A percentile compares a stretch with the other conserved stretches of the same genome.
phyloP scores from a whole-genome alignment of 345 rosid species.

The Adansonia digitata region DNA sequence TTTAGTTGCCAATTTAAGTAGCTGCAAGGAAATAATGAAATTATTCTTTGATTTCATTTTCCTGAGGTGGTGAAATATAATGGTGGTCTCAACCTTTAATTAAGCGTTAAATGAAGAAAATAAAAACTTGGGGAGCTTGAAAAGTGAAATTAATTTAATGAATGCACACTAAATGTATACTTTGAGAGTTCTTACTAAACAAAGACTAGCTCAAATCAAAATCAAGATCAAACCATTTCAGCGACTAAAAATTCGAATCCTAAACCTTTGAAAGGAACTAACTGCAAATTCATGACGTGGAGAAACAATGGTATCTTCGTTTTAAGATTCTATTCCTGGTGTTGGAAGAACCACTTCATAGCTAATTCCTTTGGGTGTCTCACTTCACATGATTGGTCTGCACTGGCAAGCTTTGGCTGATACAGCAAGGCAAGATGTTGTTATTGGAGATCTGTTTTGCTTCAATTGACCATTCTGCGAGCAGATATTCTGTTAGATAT shows the following conservation, averaged over 20 bases:
- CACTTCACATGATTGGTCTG: conserved; percentile 20
- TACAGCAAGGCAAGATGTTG: conserved; percentile 64
- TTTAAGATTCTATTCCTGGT: conserved; percentile 7
- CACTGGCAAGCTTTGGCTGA: conserved; percentile 92
- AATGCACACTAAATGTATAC: background rate
- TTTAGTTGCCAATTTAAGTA: background rate
- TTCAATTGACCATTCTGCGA: conserved; percentile 57
- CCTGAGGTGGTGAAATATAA: background rate
- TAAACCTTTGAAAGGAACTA: background rate
- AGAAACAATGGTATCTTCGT: background rate
- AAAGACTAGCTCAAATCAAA: conserved; percentile 1
- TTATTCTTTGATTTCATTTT: background rate
- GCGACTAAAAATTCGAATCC: background rate
- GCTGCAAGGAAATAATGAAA: background rate
- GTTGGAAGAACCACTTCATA: background rate
- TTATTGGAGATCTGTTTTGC: conserved; percentile 91
- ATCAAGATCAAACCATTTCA: background rate
- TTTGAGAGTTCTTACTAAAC: background rate
- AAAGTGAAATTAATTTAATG: background rate
- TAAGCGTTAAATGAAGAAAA: background rate
- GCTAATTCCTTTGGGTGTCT: background rate
- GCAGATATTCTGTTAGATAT: conserved; percentile 60
- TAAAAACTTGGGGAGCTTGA: background rate
- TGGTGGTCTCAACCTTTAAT: background rate
- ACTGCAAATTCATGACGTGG: background rate